phyloP scores from a whole-genome alignment of 192 early-diverging fungal species.

The Rhizophagus sp. region DNA sequence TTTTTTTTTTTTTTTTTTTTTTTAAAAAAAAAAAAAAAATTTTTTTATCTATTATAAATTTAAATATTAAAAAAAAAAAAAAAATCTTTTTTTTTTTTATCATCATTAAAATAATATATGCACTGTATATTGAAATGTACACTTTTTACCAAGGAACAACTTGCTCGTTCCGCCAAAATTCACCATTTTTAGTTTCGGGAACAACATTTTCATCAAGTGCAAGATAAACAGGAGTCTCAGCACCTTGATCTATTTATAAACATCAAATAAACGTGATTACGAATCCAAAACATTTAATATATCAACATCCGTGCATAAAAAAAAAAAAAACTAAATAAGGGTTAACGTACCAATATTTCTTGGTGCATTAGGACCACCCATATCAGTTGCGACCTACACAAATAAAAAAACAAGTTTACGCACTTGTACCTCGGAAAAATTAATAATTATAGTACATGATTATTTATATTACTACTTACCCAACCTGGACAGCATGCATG shows the following conservation, averaged over 20 bases:
- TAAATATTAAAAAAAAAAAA: too few species aligned
- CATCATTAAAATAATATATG: too few species aligned
- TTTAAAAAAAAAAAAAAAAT: too few species aligned
- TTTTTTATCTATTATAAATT: too few species aligned
- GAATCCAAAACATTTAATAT: neutral
- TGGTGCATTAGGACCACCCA: constrained; percentile 1
- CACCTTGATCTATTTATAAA: constrained; percentile 26
- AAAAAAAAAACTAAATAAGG: neutral
- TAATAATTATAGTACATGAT: neutral
- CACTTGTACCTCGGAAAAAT: neutral
- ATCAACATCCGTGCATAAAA: neutral
- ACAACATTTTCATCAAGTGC: constrained; percentile 21
- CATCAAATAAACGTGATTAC: neutral
- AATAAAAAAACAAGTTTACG: neutral
- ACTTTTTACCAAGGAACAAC: neutral
- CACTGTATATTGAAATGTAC: too few species aligned
- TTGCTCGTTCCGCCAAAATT: neutral
- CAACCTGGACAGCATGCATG: constrained; percentile 27
- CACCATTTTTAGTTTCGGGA: neutral
- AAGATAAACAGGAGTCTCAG: constrained; percentile 22
- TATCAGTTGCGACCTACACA: constrained; percentile 23
- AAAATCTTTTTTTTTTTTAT: too few species aligned
- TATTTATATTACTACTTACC: constrained; percentile 5
- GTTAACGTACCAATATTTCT: constrained; percentile 16
- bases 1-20: too few species aligned